phyloP scores from a whole-genome alignment of 176 grass and related monocot genomes.

The Coix lacrymajobi region DNA sequence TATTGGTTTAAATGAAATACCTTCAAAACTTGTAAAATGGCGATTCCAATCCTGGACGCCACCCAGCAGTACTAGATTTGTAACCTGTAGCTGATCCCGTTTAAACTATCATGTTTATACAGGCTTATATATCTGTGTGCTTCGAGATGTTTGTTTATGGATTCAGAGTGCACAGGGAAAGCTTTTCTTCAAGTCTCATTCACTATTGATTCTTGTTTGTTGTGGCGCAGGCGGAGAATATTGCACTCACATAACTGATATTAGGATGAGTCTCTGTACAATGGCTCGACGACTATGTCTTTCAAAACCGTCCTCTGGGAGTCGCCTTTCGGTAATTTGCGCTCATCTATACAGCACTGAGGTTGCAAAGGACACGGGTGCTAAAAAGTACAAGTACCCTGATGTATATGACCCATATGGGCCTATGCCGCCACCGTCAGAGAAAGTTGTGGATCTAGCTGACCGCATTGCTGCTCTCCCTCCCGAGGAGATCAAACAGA shows the following conservation, averaged over 20 bases:
- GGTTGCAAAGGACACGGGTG: slow-evolving; percentile 22
- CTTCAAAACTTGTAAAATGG: not conserved
- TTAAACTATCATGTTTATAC: not conserved
- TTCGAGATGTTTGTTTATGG: not conserved
- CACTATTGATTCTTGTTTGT: not conserved
- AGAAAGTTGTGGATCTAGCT: slow-evolving; percentile 73
- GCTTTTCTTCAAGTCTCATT: not conserved
- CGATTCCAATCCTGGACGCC: not conserved
- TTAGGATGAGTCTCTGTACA: slow-evolving; percentile 43
- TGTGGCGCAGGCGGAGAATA: slow-evolving; percentile 5
- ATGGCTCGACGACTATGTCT: slow-evolving; percentile 32
- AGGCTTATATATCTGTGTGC: not conserved
- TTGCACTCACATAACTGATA: not conserved
- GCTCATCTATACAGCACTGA: slow-evolving; percentile 36
- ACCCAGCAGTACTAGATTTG: not conserved
- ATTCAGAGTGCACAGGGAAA: not conserved
- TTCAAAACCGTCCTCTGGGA: slow-evolving; percentile 10
- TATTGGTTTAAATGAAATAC: not conserved
- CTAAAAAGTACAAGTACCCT: slow-evolving; percentile 76
- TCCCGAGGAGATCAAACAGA: slow-evolving; percentile 88
- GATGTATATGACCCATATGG: slow-evolving; percentile 78
- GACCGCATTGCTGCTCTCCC: slow-evolving; percentile 73
- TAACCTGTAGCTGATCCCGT: not conserved
- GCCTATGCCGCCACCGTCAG: slow-evolving; percentile 55
- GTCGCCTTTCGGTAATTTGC: slow-evolving; percentile 4